phyloP scores from a whole-genome alignment of 306 rosid species.

The Begonia loranthoides region DNA sequence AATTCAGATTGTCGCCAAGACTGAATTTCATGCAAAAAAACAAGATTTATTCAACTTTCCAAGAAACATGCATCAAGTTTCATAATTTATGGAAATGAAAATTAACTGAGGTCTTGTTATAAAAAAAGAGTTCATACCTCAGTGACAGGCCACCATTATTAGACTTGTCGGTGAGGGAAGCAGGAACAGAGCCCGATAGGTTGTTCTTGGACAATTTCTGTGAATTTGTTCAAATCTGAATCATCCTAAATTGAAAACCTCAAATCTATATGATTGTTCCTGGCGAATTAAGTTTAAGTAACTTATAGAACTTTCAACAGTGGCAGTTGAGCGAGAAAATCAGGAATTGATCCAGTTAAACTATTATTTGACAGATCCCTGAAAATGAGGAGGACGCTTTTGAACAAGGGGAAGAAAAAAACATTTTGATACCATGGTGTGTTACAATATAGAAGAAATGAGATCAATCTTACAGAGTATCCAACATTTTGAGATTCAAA shows the following conservation, averaged over 20 bases:
- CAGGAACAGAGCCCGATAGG: slow-evolving; percentile 22
- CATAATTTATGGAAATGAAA: not conserved
- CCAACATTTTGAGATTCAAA: slow-evolving; percentile 3
- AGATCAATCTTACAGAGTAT: slow-evolving; percentile 15
- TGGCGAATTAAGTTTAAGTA: not conserved
- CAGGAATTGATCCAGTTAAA: not conserved
- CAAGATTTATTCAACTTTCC: not conserved
- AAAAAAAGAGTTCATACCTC: slow-evolving; percentile 11
- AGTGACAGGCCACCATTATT: slow-evolving; percentile 10
- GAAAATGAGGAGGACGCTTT: slow-evolving; percentile 15
- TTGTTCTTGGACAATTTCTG: slow-evolving; percentile 25
- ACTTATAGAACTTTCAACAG: slow-evolving; percentile 22
- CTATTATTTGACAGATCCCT: slow-evolving; percentile 30
- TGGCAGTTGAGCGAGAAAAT: not conserved
- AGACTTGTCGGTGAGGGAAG: slow-evolving; percentile 14
- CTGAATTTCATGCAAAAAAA: slow-evolving; percentile 5
- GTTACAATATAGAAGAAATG: not conserved
- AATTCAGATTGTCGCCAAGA: slow-evolving; percentile 18
- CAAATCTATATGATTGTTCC: not conserved
- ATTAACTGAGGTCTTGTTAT: not conserved
- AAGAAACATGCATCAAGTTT: not conserved
- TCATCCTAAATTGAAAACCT: too few species aligned
- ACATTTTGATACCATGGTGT: not conserved
- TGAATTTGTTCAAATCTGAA: slow-evolving; percentile 2
- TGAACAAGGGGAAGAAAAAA: not conserved